phyloP scores from a whole-genome alignment of 164 flowering plant genomes.

The Chimonanthus salicifolius region DNA sequence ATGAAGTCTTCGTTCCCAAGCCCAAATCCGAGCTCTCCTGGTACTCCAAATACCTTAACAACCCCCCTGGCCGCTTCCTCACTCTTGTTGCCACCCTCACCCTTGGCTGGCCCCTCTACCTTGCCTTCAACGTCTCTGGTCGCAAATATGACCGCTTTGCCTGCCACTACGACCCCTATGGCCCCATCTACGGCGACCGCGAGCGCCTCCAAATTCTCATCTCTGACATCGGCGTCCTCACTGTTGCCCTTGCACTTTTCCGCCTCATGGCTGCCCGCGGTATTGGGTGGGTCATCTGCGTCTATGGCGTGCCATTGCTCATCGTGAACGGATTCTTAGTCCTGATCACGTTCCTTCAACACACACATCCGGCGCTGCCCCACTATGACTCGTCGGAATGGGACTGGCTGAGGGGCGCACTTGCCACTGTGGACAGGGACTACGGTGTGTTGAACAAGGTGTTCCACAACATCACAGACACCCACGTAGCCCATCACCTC shows the following conservation, averaged over 20 bases:
- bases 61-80: slow-evolving; percentile 63
- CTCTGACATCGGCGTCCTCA: slow-evolving; percentile 61
- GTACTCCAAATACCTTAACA: slow-evolving; percentile 60
- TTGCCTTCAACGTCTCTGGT: slow-evolving; percentile 76
- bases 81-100: slow-evolving; percentile 42
- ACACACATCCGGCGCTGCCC: slow-evolving; percentile 79
- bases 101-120: slow-evolving; percentile 77
- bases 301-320: slow-evolving; percentile 62
- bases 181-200: slow-evolving; percentile 65
- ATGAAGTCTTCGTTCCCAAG: slow-evolving; percentile 86
- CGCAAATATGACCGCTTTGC: slow-evolving; percentile 67
- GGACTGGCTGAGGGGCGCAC: slow-evolving; percentile 88
- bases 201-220: slow-evolving; percentile 57
- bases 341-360: slow-evolving; percentile 71
- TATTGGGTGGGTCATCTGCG: slow-evolving; percentile 41
- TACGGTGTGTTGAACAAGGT: slow-evolving; percentile 74
- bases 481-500: slow-evolving; percentile 80
- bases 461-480: slow-evolving; percentile 78
- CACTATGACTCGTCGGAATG: slow-evolving; percentile 77
- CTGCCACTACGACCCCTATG: slow-evolving; percentile 69
- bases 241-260: slow-evolving; percentile 37
- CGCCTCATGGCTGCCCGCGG: slow-evolving; percentile 38
- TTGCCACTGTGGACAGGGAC: slow-evolving; percentile 76
- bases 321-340: slow-evolving; percentile 73
- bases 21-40: slow-evolving; percentile 37